Percentiles rank a stretch among this genome's conserved stretches.
phyloP scores from a whole-genome alignment of 1,139 yeast genomes.

The Sugiyamaella pinicola region DNA sequence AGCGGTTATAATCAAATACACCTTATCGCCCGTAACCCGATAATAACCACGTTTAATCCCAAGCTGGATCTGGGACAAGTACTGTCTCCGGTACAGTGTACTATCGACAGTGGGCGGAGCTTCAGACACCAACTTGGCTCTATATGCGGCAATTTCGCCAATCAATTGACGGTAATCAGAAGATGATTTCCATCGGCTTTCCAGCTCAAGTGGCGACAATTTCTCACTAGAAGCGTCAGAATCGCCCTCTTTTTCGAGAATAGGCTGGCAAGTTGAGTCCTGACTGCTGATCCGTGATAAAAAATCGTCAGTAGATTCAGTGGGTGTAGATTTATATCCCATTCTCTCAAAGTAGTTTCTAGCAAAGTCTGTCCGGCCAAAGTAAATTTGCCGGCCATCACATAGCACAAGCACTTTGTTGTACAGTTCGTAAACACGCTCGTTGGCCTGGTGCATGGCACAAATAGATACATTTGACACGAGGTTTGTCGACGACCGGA shows the following conservation, averaged over 20 bases:
- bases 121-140: constrained; percentile 41
- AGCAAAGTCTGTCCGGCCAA: constrained; percentile 57
- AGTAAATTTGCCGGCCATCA: constrained; percentile 59
- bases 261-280: constrained; percentile 39
- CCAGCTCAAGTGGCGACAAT: constrained; percentile 58
- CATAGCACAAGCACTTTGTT: constrained; percentile 64
- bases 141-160: constrained; percentile 49
- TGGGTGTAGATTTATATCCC: constrained; percentile 62
- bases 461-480: constrained; percentile 58
- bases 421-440: constrained; percentile 59
- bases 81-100: constrained; percentile 49
- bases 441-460: constrained; percentile 63
- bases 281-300: constrained; percentile 67
- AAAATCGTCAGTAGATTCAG: constrained; percentile 70
- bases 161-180: constrained; percentile 49
- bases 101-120: constrained; percentile 46
- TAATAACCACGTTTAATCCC: constrained; percentile 55
- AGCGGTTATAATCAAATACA: constrained; percentile 52
- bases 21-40: constrained; percentile 55
- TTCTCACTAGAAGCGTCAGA: constrained; percentile 40
- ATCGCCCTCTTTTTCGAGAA: background rate
- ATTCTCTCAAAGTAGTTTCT: constrained; percentile 55
- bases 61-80: constrained; percentile 49
- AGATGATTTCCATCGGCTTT: constrained; percentile 56
- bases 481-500: constrained; percentile 61